A percentile compares a stretch with the other conserved stretches of the same genome.
These are phyloP conservation scores for Insectozyma bohioensis DNA, from an alignment of 1,139 yeast species.

Conservation along the genomic window DNA sequence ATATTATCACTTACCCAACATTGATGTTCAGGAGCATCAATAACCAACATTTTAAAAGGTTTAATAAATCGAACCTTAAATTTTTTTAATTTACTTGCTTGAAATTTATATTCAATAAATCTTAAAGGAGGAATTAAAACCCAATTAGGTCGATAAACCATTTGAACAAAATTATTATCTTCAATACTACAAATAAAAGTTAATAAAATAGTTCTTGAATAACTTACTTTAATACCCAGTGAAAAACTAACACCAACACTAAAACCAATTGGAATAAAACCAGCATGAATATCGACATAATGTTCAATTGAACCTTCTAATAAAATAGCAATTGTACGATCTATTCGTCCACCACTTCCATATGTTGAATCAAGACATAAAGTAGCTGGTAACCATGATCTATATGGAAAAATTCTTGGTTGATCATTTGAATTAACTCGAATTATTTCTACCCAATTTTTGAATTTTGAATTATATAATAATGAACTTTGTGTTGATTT, in stretches of 20 bases:
- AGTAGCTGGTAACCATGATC: conserved; percentile 15
- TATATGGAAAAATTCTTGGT: conserved; percentile 4
- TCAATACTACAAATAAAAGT: conserved; percentile 10
- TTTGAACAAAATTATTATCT: conserved; percentile 12
- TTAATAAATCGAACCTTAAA: conserved; percentile 6
- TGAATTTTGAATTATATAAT: conserved; percentile 8
- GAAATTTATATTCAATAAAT: conserved; percentile 9
- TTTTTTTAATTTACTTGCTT: conserved; percentile 9
- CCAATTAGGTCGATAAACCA: conserved; percentile 13
- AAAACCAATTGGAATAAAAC: conserved; percentile 13
- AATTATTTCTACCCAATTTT: conserved; percentile 11
- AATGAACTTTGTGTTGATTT: conserved; percentile 13
- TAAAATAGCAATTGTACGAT: conserved; percentile 8
- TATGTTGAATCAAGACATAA: conserved; percentile 13
- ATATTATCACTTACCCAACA: conserved; percentile 13
- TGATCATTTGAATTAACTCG: conserved; percentile 2
- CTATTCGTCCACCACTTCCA: conserved; percentile 14
- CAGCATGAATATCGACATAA: conserved; percentile 9
- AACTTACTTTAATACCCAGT: conserved; percentile 14
- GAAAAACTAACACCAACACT: conserved; percentile 8
- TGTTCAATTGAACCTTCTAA: conserved; percentile 12
- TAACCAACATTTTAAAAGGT: conserved; percentile 13
- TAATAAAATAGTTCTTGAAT: conserved; percentile 8
- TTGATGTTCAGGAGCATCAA: conserved; percentile 15
- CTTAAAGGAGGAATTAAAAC: conserved; percentile 10